Evolutionary conservation across 2,329 filamentous ascomycete genomes (phyloP), one percentile per base, ranked within the genome.

Genomic region (Neofusicoccum sp.): DNA sequence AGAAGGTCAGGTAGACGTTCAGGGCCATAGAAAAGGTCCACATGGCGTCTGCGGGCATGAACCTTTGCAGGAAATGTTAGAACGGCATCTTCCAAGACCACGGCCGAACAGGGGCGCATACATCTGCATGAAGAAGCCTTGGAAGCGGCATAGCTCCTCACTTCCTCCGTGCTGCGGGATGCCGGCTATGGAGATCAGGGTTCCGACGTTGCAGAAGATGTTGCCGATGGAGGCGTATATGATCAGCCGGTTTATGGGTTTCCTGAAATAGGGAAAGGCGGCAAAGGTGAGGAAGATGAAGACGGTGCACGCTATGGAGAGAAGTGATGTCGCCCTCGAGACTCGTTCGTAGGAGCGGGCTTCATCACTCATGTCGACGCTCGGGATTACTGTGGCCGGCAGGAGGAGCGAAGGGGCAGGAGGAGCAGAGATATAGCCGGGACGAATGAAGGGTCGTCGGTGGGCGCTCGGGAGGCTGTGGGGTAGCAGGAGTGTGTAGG

Each of bases 171-270:
- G 20, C 0, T 31, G 8, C 3, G 69, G 65, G 6, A 90, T 75
- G 40, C 85, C 89, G 0, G 82, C 80, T 34, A 83, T 81, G 0
- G 88, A 86, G 68, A 93, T 90, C 31, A 93, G 74, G 0, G 90
- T 91, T 1, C 86, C 90, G 16, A 91, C 82, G 71, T 91, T 93
- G 63, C 84, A 85, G 74, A 92, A 79, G 67, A 93, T 81, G 69
- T 96, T 96, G 7, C 90, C 91, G 69, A 90, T 89, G 0, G 89
- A 89, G 6, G 91, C 90, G 71, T 89, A 95, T 73, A 95, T 93
- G 7, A 93, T 87, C 0, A 96, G 81, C 16, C 91, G 82, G 70
- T 95, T 95, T 76, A 95, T 92, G n/a, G 90, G 89, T 69, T 92
- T 93, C 68, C 89, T 89, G 70, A 95, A 95, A 5, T 82, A 81